A percentile compares a stretch with the other conserved stretches of the same genome.
These are phyloP conservation scores for Reutealis trisperma DNA, from an alignment of 345 rosid genomes.

Conservation along the genomic window DNA sequence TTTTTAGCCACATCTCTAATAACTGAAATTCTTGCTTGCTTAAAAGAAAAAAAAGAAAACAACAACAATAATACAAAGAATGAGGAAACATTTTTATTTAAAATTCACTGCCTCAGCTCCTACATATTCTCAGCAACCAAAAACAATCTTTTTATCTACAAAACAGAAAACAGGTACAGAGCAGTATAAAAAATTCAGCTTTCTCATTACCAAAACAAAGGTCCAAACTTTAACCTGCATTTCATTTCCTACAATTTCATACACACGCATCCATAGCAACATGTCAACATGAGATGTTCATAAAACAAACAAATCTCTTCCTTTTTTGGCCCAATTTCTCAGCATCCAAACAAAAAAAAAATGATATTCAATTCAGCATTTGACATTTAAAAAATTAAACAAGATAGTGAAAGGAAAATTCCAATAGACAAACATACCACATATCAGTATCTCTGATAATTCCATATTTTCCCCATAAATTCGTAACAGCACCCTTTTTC, in stretches of 20 bases:
- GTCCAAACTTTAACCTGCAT: not conserved
- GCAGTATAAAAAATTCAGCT: not conserved
- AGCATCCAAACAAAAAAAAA: not conserved
- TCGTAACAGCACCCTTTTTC: slow-evolving; percentile 70
- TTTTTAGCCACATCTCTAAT: not conserved
- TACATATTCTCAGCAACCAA: not conserved
- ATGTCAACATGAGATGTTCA: not conserved
- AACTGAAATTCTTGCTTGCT: not conserved
- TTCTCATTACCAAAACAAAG: not conserved
- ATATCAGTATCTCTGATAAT: slow-evolving; percentile 90
- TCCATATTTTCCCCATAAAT: slow-evolving; percentile 95
- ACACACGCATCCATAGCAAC: not conserved
- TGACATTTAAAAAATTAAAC: not conserved
- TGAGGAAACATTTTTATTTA: too few species aligned
- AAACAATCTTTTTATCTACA: not conserved
- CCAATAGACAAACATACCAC: slow-evolving; percentile 51
- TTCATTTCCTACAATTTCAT: not conserved
- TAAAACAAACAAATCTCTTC: not conserved
- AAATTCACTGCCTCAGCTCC: not conserved
- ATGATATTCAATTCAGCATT: not conserved
- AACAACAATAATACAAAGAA: too few species aligned
- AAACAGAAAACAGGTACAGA: not conserved
- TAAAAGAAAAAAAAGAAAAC: too few species aligned
- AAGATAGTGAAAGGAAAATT: not conserved
- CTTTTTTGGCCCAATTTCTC: not conserved